Conservation (phyloP, 306 rosid species). For the Prosopis cineraria region DNA sequence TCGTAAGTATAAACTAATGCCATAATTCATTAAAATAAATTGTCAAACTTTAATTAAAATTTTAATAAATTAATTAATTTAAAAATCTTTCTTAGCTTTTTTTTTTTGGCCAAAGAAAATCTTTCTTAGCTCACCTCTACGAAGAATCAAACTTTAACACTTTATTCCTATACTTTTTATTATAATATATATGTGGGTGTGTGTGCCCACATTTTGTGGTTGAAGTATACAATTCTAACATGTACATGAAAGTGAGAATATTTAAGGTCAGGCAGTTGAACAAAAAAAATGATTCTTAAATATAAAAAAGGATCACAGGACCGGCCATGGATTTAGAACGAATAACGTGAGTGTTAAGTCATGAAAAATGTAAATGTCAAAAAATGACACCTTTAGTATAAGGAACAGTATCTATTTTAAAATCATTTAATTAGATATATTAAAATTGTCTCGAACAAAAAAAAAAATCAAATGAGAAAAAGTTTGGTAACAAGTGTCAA, state of each 20-base stretch:
- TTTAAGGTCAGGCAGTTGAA: background rate
- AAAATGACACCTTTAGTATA: background rate
- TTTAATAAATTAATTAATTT: no score
- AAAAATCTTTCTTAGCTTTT: no score
- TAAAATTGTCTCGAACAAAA: no score
- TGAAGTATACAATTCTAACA: background rate
- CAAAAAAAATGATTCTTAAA: background rate
- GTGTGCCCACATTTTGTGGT: background rate
- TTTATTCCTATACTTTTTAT: background rate
- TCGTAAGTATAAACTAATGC: no score
- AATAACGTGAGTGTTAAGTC: background rate
- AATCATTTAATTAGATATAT: no score
- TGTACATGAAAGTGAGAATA: background rate
- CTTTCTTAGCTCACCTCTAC: background rate
- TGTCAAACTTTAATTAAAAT: no score
- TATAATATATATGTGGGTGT: background rate
- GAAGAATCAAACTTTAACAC: slow-evolving; percentile 17
- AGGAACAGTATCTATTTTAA: no score
- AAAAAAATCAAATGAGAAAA: no score
- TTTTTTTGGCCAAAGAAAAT: no score
- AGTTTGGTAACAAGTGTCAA: no score
- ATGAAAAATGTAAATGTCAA: no score
- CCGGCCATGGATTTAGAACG: background rate
- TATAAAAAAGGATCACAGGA: background rate
- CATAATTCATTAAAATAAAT: no score